phyloP scores from a whole-genome alignment of 192 early-diverging fungal genomes.

The Backusella sp. region DNA sequence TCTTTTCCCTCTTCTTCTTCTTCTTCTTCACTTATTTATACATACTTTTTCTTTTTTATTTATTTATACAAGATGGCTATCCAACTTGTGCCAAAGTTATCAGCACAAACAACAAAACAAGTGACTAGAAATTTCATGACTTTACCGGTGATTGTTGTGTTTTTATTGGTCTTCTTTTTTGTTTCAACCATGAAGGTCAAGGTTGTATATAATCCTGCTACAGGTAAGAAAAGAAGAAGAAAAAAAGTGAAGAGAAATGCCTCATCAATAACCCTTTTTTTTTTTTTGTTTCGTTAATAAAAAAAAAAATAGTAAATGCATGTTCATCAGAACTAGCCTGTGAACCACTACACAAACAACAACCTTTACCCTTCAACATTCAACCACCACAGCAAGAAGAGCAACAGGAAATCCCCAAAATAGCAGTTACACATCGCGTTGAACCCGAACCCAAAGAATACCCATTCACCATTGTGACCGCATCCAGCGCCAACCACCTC shows the following conservation, averaged over 20 bases:
- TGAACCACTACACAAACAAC: neutral
- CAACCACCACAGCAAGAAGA: neutral
- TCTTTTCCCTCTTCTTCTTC: neutral
- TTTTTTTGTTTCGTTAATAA: neutral
- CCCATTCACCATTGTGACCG: slow-evolving; percentile 49
- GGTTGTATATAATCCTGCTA: neutral
- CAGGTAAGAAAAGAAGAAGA: neutral
- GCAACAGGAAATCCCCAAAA: neutral
- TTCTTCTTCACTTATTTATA: neutral
- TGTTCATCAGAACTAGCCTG: slow-evolving; percentile 2
- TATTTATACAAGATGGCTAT: slow-evolving; percentile 2
- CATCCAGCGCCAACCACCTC: slow-evolving; percentile 54
- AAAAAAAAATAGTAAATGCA: neutral
- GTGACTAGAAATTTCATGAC: neutral
- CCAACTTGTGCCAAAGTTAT: neutral
- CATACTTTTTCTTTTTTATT: neutral
- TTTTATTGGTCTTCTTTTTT: slow-evolving; percentile 9
- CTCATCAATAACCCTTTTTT: neutral
- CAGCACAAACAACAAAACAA: neutral
- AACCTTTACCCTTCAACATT: neutral
- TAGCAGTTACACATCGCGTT: neutral
- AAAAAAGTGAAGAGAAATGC: too few species aligned
- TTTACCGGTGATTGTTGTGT: neutral
- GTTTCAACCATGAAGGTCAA: slow-evolving; percentile 6
- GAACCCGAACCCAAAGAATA: neutral